These are phyloP conservation scores for Rhodotorula kratochvilovae DNA, from an alignment of 768 basidiomycete species.

Conservation along the genomic window DNA sequence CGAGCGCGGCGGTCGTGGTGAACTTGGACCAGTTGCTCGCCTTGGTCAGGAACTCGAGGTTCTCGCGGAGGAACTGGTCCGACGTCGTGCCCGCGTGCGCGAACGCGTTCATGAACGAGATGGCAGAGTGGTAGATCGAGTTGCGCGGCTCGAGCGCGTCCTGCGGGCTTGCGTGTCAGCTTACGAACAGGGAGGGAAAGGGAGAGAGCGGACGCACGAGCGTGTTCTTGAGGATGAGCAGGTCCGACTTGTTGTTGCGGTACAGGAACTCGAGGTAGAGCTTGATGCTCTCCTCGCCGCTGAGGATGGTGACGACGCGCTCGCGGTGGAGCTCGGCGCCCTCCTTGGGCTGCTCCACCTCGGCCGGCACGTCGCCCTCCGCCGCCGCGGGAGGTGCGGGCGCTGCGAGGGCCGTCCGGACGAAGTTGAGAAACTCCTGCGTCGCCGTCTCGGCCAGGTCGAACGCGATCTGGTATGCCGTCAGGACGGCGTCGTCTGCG, in stretches of 20 bases:
- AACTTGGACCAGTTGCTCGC: slow-evolving; percentile 99
- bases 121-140: slow-evolving; percentile 93
- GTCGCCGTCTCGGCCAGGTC: slow-evolving; percentile 90
- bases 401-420: slow-evolving; percentile 45
- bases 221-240: slow-evolving; percentile 83
- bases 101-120: slow-evolving; percentile 94
- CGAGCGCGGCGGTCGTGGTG: slow-evolving; percentile 91
- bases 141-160: slow-evolving; percentile 87
- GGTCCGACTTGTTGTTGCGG: slow-evolving; percentile 86
- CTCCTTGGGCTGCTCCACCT: slow-evolving; percentile 52
- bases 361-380: slow-evolving; percentile 47
- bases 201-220: slow-evolving; percentile 57
- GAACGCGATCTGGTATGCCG: slow-evolving; percentile 93
- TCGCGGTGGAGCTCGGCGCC: slow-evolving; percentile 43
- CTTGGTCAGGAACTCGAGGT: slow-evolving; percentile 90
- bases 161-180: slow-evolving; percentile 64
- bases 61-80: slow-evolving; percentile 86
- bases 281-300: slow-evolving; percentile 85
- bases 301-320: slow-evolving; percentile 57
- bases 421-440: slow-evolving; percentile 80
- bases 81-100: slow-evolving; percentile 98
- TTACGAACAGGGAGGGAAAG: neutral
- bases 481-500: slow-evolving; percentile 54
- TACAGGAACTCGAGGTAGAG: slow-evolving; percentile 92
- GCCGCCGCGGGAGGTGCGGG: neutral